Base-by-base conservation (phyloP, 768 basidiomycete genomes). In the Calocybe gangraenosa region DNA sequence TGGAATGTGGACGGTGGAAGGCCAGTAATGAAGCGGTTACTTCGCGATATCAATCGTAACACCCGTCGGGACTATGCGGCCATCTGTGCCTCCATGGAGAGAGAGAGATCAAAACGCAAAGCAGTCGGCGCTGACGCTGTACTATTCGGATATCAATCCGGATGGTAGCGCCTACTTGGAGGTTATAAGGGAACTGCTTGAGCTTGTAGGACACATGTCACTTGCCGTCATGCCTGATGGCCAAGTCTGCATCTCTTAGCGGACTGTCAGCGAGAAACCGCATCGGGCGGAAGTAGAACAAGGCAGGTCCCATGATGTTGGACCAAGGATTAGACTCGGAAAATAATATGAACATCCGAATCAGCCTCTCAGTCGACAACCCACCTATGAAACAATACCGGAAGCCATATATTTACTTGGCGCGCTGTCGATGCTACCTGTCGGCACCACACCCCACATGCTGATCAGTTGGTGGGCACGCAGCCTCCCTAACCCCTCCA, bases 191-290 rank as follows among this genome's bases (percentile, higher is more conserved):
- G 34, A 35, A 1, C 43, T 65, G 2, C 42, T 65, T 19, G 37
- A 48, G 1, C 47, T 46, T 2, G 37, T 69, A 15, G 61, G 56
- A 10, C 38, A 57, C 41, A 54, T 68, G 41, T 65, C 68, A 22
- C 51, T 64, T 33, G 67, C 66, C 3, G 51, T 70, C 20, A 64
- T 58, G 13, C 51, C n/a, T 70, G 6, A 56, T 68, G 55, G 68
- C 68, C 7, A 55, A 55, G n/a, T 25, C 42, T 13, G 52, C 46
- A 28, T 40, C 37, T 7, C 5, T 15, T 7, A 37, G 39, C 2
- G 11, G 17, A 7, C 39, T 38, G 2, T 30, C 33, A 13, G 49
- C 49, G 11, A 31, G 3, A 28, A 23, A 37, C 13, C 40, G 48
- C 9, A 9, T 49, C 21, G 6, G 35, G 19, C 23, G n/a, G n/a